phyloP scores from a whole-genome alignment of 164 flowering plant genomes.

The Nymphaea colorata region DNA sequence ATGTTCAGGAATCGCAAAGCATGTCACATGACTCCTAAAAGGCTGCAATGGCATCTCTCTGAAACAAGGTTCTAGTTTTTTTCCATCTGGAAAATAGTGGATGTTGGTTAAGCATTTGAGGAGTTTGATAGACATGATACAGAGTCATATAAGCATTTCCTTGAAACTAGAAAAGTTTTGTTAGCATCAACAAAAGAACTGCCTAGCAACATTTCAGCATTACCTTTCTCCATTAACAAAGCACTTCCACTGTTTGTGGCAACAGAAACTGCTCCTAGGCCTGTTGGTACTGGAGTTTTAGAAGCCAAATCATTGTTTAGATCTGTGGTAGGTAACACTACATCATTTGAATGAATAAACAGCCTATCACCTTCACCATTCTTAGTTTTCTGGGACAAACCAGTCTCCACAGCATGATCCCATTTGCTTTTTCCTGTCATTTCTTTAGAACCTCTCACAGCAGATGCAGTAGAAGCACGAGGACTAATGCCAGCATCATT shows the following conservation, averaged over 20 bases:
- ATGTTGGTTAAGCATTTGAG: slow-evolving; percentile 1
- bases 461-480: neutral
- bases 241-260: neutral
- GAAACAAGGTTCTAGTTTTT: slow-evolving; percentile 8
- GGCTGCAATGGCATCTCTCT: slow-evolving; percentile 13
- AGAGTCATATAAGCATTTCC: too few relatives aligned
- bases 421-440: slow-evolving; percentile 25
- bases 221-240: neutral
- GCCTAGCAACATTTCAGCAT: neutral
- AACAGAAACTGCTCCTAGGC: neutral
- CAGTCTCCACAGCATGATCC: slow-evolving; percentile 55
- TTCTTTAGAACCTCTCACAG: slow-evolving; percentile 29
- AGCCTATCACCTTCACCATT: slow-evolving; percentile 27
- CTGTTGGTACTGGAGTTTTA: slow-evolving; percentile 11
- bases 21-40: slow-evolving; percentile 12
- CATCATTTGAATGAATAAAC: neutral
- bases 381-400: slow-evolving; percentile 40
- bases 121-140: too few relatives aligned
- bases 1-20: slow-evolving; percentile 62
- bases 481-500: neutral
- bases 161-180: neutral
- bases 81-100: slow-evolving; percentile 14
- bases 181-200: neutral
- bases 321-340: neutral
- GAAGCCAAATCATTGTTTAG: slow-evolving; percentile 15